phyloP scores from a whole-genome alignment of 306 rosid species.

The Citrullus amarus region DNA sequence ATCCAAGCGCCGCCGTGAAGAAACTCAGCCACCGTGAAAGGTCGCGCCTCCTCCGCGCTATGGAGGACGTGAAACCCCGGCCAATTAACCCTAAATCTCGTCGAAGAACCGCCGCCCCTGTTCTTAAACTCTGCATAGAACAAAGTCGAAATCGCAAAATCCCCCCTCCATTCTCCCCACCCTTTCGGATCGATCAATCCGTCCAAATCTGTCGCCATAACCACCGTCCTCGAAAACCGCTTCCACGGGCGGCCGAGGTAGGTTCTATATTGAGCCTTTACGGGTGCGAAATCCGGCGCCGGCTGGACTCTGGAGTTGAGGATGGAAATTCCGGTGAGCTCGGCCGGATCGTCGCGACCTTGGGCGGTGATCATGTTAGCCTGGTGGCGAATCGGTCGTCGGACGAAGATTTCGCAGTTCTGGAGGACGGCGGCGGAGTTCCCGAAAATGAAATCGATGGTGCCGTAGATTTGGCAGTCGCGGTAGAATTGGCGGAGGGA shows the following conservation, averaged over 20 bases:
- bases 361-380: slow-evolving; percentile 58
- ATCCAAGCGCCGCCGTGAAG: slow-evolving; percentile 47
- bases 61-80: slow-evolving; percentile 52
- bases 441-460: slow-evolving; percentile 36
- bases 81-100: slow-evolving; percentile 44
- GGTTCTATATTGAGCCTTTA: slow-evolving; percentile 3
- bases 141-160: slow-evolving; percentile 36
- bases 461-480: slow-evolving; percentile 44
- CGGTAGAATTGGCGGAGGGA: slow-evolving; percentile 61
- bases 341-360: slow-evolving; percentile 24
- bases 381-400: slow-evolving; percentile 37
- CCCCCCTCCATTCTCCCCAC: slow-evolving; percentile 48
- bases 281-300: neutral
- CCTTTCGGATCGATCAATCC: slow-evolving; percentile 41
- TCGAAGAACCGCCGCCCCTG: slow-evolving; percentile 34
- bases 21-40: slow-evolving; percentile 27
- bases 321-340: slow-evolving; percentile 34
- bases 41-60: slow-evolving; percentile 20
- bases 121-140: slow-evolving; percentile 62
- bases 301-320: slow-evolving; percentile 22
- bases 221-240: slow-evolving; percentile 49
- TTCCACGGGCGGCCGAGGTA: slow-evolving; percentile 73
- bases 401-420: slow-evolving; percentile 46
- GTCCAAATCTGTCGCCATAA: slow-evolving; percentile 39
- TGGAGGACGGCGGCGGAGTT: slow-evolving; percentile 42